Percentiles rank a stretch among this genome's conserved stretches.
Conservation (phyloP, 2,329 filamentous ascomycete genomes). For the Aspergillus sp. region DNA sequence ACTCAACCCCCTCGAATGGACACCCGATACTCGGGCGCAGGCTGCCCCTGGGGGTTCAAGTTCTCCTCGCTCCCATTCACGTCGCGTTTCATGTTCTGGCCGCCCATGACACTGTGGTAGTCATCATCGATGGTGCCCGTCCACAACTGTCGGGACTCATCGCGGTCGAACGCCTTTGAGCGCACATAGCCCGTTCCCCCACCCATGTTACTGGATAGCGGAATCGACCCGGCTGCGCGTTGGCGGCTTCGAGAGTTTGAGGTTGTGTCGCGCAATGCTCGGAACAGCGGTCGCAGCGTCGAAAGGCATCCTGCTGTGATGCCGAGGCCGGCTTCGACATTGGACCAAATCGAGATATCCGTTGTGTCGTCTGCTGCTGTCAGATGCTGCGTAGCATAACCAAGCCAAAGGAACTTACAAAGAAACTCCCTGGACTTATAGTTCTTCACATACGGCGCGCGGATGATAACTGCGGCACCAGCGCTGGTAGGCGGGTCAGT, state of each 20-base stretch:
- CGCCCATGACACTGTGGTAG: slow-evolving; percentile 13
- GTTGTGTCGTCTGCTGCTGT: slow-evolving; percentile 32
- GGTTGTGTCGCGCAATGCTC: slow-evolving; percentile 17
- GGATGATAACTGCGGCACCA: slow-evolving; percentile 15
- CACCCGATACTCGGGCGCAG: not conserved
- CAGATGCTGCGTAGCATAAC: not conserved
- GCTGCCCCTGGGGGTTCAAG: slow-evolving; percentile 2
- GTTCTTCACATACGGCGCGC: slow-evolving; percentile 10
- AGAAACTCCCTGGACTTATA: slow-evolving; percentile 14
- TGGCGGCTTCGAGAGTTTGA: slow-evolving; percentile 9
- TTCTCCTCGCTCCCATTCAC: slow-evolving; percentile 13
- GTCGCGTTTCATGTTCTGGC: slow-evolving; percentile 3
- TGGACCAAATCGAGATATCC: slow-evolving; percentile 33
- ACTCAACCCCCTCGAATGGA: not conserved
- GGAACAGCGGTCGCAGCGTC: slow-evolving; percentile 38
- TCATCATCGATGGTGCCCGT: slow-evolving; percentile 11
- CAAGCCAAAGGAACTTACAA: slow-evolving; percentile 9
- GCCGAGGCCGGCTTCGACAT: slow-evolving; percentile 23
- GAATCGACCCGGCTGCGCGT: slow-evolving; percentile 10
- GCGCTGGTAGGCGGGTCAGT: slow-evolving; percentile 15
- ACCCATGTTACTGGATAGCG: slow-evolving; percentile 10
- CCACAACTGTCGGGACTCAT: slow-evolving; percentile 10
- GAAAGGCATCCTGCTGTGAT: slow-evolving; percentile 29
- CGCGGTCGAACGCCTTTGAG: slow-evolving; percentile 3
- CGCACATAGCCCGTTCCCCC: slow-evolving; percentile 4